A percentile compares a stretch with the other conserved stretches of the same genome.
Evolutionary conservation across 2,329 filamentous ascomycete species (phyloP).

Genomic region (Furcasterigmium sp.): DNA sequence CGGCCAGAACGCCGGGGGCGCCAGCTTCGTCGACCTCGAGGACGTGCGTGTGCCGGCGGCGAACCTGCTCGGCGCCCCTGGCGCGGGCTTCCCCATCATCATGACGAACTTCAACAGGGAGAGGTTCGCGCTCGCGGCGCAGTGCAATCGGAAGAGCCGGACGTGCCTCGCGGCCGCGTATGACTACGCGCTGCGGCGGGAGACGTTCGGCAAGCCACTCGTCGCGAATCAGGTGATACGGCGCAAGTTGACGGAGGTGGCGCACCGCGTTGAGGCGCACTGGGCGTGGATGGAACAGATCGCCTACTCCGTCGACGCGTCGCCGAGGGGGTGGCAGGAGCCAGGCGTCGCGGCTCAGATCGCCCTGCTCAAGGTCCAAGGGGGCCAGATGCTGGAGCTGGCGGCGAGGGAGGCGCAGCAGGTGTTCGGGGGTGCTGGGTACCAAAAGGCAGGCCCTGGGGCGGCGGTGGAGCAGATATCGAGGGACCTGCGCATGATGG

Average conservation of each 20-base stretch:
- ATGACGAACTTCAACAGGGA: slow-evolving; percentile 59
- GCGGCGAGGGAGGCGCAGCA: slow-evolving; percentile 49
- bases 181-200: slow-evolving; percentile 42
- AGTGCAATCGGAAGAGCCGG: slow-evolving; percentile 51
- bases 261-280: slow-evolving; percentile 53
- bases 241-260: slow-evolving; percentile 54
- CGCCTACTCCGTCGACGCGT: slow-evolving; percentile 44
- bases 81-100: slow-evolving; percentile 50
- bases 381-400: slow-evolving; percentile 41
- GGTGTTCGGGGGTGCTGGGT: slow-evolving; percentile 47
- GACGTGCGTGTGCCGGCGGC: slow-evolving; percentile 47
- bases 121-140: slow-evolving; percentile 51
- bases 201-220: slow-evolving; percentile 55
- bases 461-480: slow-evolving; percentile 46
- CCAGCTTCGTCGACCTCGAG: slow-evolving; percentile 51
- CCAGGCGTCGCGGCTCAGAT: slow-evolving; percentile 24
- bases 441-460: slow-evolving; percentile 36
- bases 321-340: slow-evolving; percentile 6
- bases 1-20: slow-evolving; percentile 60
- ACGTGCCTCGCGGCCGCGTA: slow-evolving; percentile 49
- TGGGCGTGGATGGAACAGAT: slow-evolving; percentile 59
- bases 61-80: slow-evolving; percentile 49
- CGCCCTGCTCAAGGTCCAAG: slow-evolving; percentile 39
- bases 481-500: slow-evolving; percentile 39
- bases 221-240: slow-evolving; percentile 55